Evolutionary conservation across 2,329 filamentous ascomycete genomes (phyloP).

Genomic region (Penicillium brevicompactum): DNA sequence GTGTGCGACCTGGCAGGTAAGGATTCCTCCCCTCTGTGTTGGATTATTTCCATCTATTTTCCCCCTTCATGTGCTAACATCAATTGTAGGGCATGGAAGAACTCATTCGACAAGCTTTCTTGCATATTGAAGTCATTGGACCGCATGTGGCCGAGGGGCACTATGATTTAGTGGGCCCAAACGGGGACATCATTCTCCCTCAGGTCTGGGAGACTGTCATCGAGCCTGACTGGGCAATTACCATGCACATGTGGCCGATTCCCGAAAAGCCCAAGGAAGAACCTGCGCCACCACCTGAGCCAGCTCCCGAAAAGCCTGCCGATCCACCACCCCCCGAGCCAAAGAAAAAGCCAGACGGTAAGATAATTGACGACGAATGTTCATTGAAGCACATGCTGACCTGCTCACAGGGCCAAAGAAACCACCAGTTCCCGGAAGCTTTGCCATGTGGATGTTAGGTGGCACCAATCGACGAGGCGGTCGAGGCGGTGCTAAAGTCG

Average conservation of each 20-base stretch:
- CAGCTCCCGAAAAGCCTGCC: conserved; percentile 25
- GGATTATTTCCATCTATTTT: neutral
- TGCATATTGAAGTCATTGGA: conserved; percentile 75
- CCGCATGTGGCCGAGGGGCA: conserved; percentile 76
- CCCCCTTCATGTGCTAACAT: conserved; percentile 25
- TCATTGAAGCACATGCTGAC: neutral
- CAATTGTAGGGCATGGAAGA: conserved; percentile 76
- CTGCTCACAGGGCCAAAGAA: conserved; percentile 34
- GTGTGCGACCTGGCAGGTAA: conserved; percentile 80
- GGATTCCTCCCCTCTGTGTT: conserved; percentile 25
- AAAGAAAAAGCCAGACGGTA: conserved; percentile 40
- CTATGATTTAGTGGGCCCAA: conserved; percentile 77
- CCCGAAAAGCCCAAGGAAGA: conserved; percentile 53
- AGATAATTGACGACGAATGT: conserved; percentile 7
- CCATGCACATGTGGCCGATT: conserved; percentile 69
- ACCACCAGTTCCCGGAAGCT: conserved; percentile 31
- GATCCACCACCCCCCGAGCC: conserved; percentile 25
- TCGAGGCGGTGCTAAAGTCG: conserved; percentile 47
- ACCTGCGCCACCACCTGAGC: conserved; percentile 29
- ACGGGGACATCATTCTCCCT: conserved; percentile 80
- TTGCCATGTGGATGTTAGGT: conserved; percentile 50
- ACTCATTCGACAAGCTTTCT: conserved; percentile 80
- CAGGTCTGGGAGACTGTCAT: conserved; percentile 80
- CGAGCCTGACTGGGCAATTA: conserved; percentile 73
- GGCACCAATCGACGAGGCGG: conserved; percentile 27